Conservation (phyloP, 1,284 basidiomycete genomes). For the Rhodotorula sp. region DNA sequence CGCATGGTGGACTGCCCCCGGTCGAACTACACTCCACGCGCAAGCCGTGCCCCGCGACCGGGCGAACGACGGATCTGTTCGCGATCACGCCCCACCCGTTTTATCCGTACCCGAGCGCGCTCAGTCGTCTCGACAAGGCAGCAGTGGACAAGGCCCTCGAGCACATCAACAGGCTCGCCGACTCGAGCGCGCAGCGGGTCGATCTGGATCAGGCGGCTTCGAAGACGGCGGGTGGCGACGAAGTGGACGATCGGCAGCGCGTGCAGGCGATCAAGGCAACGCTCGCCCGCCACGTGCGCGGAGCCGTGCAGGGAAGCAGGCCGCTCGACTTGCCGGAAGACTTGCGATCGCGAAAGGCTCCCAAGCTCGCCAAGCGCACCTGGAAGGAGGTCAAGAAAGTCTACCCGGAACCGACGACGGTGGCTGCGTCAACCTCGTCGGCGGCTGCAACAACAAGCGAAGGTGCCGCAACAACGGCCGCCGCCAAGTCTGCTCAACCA, state of each 20-base stretch:
- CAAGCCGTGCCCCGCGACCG: not conserved
- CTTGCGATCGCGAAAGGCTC: not conserved
- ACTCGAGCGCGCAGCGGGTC: not conserved
- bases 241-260: not conserved
- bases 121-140: not conserved
- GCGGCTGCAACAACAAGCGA: not conserved
- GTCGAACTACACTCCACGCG: not conserved
- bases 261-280: not conserved
- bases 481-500: no score
- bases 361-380: not conserved
- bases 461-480: no score
- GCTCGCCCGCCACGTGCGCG: not conserved
- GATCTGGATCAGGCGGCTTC: no score
- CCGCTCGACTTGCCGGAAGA: not conserved
- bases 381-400: not conserved
- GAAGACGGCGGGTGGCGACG: not conserved
- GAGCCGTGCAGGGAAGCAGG: not conserved
- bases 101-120: not conserved
- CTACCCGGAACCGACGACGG: not conserved
- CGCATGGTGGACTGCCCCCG: not conserved
- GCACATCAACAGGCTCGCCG: not conserved
- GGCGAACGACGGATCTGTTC: not conserved
- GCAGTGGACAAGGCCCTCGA: not conserved
- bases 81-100: conserved; percentile 9
- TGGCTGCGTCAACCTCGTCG: not conserved